Base-by-base conservation (phyloP, 208 protist species). In the Leishmania tarentolae region DNA sequence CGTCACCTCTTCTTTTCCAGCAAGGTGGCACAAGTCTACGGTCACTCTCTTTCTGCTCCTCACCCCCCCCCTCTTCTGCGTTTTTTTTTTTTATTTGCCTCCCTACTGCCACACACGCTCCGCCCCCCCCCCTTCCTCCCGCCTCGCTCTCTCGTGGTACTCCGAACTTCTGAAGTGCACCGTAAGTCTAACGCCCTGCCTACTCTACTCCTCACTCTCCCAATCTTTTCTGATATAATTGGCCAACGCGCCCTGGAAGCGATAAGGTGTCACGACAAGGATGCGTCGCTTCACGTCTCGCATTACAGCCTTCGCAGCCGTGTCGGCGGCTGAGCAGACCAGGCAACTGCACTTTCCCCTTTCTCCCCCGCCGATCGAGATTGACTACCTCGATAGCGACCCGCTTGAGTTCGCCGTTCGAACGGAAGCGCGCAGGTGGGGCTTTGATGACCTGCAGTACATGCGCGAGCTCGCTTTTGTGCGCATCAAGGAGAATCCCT, bases 391-490 rank as follows among this genome's bases (percentile, higher is more conserved):
- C 37, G 92, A 97, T 82, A 89, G 83, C 78, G 94, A 97, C 73
- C 94, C 94, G 75, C 90, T 97, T 35, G 92, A 97, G 91, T 97
- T 90, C 79, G 94, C 94, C 75, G 87, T 97, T 53, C 94, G 92
- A 66, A 94, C 90, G 11, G 94, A 97, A 90, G 94, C 92, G n/a
- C 94, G 94, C 80, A 94, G 92, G 77, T 97, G 89, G 86, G 89
- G 92, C 61, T 97, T 95, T 82, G 94, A 97, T 80, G 94, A 97
- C 79, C 80, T 95, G 85, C 85, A 89, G 71, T 97, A 96, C 87
- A 97, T 94, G 90, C 92, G 94, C 59, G 94, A 97, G 85, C 91
- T 97, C 61, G 91, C 94, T 3, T 97, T 97, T 78, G 94, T 97
- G 63, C 94, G 94, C 84, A 97, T 97, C 84, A 93, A 95, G 76